Percentiles rank a stretch among this genome's conserved stretches.
Conservation (phyloP, 2,329 filamentous ascomycete species). For the Trichothecium sympodiale region DNA sequence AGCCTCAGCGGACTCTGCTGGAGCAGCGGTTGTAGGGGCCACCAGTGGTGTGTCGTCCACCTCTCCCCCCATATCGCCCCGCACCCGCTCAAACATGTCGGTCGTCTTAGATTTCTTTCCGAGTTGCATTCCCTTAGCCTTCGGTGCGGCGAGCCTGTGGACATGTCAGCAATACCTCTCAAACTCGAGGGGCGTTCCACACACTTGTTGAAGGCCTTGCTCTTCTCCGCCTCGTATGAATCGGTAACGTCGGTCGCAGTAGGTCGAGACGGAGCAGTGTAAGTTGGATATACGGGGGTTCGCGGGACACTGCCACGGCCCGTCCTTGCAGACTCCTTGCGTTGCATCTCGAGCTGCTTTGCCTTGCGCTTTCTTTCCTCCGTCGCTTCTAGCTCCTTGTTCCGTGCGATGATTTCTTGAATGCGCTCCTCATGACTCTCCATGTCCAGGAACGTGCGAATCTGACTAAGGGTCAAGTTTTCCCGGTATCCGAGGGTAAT, state of each 20-base stretch:
- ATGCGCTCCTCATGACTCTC: slow-evolving; percentile 98
- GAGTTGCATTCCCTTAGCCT: slow-evolving; percentile 97
- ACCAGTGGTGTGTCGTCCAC: slow-evolving; percentile 69
- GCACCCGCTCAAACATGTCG: slow-evolving; percentile 93
- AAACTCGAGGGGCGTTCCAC: slow-evolving; percentile 13
- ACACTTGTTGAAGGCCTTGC: slow-evolving; percentile 76
- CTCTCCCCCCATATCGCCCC: slow-evolving; percentile 81
- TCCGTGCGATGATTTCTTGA: slow-evolving; percentile 94
- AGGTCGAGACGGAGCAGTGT: slow-evolving; percentile 68
- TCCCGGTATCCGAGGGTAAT: slow-evolving; percentile 93
- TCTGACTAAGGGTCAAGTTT: slow-evolving; percentile 91
- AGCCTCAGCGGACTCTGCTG: slow-evolving; percentile 40
- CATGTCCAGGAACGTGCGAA: slow-evolving; percentile 99
- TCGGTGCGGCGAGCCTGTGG: slow-evolving; percentile 50
- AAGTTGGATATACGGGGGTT: slow-evolving; percentile 77
- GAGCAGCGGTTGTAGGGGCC: slow-evolving; percentile 38
- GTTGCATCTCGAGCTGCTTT: slow-evolving; percentile 97
- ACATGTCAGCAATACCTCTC: not conserved
- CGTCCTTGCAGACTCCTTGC: slow-evolving; percentile 82
- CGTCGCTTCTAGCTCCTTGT: slow-evolving; percentile 96
- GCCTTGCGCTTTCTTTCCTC: slow-evolving; percentile 98
- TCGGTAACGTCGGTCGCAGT: slow-evolving; percentile 76
- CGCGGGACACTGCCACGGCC: slow-evolving; percentile 57
- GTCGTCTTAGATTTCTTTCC: slow-evolving; percentile 98
- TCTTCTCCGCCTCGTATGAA: slow-evolving; percentile 94